Evolutionary conservation across 306 rosid genomes (phyloP).

Genomic region (Erythrophleum fordii): DNA sequence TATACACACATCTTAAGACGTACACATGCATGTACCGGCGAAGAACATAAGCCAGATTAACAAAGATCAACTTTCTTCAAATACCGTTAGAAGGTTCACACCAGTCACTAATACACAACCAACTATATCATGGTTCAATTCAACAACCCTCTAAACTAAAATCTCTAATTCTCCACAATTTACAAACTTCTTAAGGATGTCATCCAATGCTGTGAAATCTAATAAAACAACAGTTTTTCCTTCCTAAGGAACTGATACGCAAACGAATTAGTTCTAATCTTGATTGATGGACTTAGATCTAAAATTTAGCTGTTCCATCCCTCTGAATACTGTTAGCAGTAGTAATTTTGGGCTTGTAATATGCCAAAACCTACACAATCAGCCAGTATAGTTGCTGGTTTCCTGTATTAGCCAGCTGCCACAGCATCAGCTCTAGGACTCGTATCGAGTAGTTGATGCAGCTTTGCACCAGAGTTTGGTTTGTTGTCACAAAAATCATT

Average conservation of each 20-base stretch:
- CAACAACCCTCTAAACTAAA: conserved; percentile 39
- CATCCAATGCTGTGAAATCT: conserved; percentile 50
- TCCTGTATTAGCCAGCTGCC: conserved; percentile 70
- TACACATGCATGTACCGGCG: not conserved
- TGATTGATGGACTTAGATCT: conserved; percentile 49
- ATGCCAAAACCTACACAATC: conserved; percentile 92
- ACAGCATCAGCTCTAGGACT: conserved; percentile 88
- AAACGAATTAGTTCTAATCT: conserved; percentile 59
- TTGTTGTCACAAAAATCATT: conserved; percentile 66
- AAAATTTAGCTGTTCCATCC: conserved; percentile 51
- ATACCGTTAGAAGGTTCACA: conserved; percentile 36
- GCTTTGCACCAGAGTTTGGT: conserved; percentile 71
- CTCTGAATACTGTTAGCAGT: conserved; percentile 69
- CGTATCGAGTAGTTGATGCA: conserved; percentile 83
- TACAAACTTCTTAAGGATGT: conserved; percentile 61
- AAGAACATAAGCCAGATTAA: not conserved
- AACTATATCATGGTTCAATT: conserved; percentile 37
- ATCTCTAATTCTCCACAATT: conserved; percentile 52
- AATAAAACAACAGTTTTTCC: conserved; percentile 27
- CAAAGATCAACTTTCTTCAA: not conserved
- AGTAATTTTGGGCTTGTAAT: conserved; percentile 88
- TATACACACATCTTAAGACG: not conserved
- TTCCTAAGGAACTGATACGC: conserved; percentile 45
- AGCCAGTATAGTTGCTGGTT: conserved; percentile 43
- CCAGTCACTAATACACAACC: conserved; percentile 43